Conservation (phyloP, 306 rosid species). For the Sesbania bispinosa region DNA sequence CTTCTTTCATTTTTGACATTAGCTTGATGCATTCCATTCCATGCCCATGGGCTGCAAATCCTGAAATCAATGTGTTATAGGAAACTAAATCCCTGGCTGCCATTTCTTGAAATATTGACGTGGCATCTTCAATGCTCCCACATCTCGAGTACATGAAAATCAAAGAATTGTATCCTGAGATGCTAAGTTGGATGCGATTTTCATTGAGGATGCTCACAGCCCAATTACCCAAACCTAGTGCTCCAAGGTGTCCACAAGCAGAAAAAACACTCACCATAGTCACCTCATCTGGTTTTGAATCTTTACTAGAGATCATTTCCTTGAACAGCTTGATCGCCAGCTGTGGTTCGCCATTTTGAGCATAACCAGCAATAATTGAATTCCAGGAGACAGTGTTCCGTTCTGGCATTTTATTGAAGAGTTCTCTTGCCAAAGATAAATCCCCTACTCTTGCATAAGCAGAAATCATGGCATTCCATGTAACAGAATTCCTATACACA, state of each 20-base stretch:
- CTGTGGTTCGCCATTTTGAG: constrained; percentile 54
- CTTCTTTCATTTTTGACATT: constrained; percentile 44
- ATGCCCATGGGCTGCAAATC: constrained; percentile 54
- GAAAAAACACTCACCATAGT: constrained; percentile 58
- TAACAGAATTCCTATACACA: constrained; percentile 28
- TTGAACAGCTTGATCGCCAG: constrained; percentile 49
- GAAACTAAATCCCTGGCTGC: constrained; percentile 47
- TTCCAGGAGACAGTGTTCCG: constrained; percentile 44
- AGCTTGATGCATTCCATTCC: constrained; percentile 48
- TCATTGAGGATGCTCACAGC: constrained; percentile 31
- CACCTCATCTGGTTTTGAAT: constrained; percentile 52
- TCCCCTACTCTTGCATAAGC: constrained; percentile 54
- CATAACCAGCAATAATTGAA: constrained; percentile 55
- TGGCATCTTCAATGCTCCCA: constrained; percentile 49
- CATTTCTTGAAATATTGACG: constrained; percentile 45
- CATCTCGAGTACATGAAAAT: constrained; percentile 60
- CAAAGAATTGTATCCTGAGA: constrained; percentile 50
- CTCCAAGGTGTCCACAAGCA: constrained; percentile 65
- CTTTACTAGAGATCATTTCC: constrained; percentile 34
- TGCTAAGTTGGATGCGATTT: constrained; percentile 39
- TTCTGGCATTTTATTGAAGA: constrained; percentile 56
- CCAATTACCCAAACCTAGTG: constrained; percentile 52
- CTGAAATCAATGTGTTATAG: constrained; percentile 53
- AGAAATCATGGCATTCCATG: too few relatives aligned
- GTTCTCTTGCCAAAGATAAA: constrained; percentile 38